These are phyloP conservation scores for Strigomonas culicis DNA, from an alignment of 208 protist genomes.

Conservation along the genomic window DNA sequence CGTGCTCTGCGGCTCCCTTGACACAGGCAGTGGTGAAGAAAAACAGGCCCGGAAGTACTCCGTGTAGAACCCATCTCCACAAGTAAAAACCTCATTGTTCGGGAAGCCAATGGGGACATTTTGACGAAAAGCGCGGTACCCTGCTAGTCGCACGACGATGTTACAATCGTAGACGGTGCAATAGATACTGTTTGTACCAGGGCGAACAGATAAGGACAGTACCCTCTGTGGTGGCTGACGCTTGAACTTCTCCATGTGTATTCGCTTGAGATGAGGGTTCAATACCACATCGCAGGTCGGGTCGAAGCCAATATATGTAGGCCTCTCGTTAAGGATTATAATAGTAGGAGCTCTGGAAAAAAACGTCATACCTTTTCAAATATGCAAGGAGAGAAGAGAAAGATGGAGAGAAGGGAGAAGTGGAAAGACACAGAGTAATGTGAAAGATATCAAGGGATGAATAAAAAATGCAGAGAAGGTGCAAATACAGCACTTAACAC, in stretches of 20 bases:
- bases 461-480: too few relatives aligned
- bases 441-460: too few relatives aligned
- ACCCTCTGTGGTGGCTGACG: not conserved
- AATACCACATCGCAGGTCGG: not conserved
- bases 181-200: not conserved
- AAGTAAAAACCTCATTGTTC: not conserved
- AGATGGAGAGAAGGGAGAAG: too few relatives aligned
- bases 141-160: not conserved
- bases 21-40: not conserved
- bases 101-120: not conserved
- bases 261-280: not conserved
- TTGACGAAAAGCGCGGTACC: not conserved
- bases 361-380: not conserved
- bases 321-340: not conserved
- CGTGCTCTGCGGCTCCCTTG: not conserved
- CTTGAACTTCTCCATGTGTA: not conserved
- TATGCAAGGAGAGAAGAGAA: not conserved
- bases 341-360: not conserved
- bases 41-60: not conserved
- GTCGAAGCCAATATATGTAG: not conserved
- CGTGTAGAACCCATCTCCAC: not conserved
- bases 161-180: not conserved
- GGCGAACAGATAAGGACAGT: not conserved
- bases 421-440: too few relatives aligned
- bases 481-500: too few relatives aligned